These are phyloP conservation scores for Xylariomycetidae sp. DNA, from an alignment of 2,329 filamentous ascomycete genomes.

Conservation along the genomic window DNA sequence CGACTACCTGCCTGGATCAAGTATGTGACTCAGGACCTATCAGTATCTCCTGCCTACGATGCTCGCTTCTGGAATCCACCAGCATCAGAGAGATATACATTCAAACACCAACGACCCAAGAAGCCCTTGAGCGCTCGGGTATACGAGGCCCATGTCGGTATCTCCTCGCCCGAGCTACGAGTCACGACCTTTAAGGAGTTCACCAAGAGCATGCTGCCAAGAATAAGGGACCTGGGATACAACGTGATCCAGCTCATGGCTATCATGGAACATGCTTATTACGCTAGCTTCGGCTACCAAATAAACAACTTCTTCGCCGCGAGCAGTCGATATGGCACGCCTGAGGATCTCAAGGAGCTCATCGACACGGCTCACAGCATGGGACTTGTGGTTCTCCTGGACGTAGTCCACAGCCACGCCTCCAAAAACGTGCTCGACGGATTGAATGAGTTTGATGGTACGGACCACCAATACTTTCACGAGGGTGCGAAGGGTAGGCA, in stretches of 20 bases:
- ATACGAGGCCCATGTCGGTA: slow-evolving; percentile 98
- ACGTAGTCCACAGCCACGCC: slow-evolving; percentile 96
- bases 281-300: slow-evolving; percentile 98
- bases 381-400: slow-evolving; percentile 85
- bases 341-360: slow-evolving; percentile 93
- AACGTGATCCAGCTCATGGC: slow-evolving; percentile 99
- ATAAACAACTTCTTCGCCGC: slow-evolving; percentile 98
- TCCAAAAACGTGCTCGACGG: slow-evolving; percentile 97
- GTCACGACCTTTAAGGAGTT: slow-evolving; percentile 98
- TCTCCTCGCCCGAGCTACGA: slow-evolving; percentile 83
- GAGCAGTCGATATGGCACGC: slow-evolving; percentile 88
- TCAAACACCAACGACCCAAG: slow-evolving; percentile 76
- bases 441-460: slow-evolving; percentile 91
- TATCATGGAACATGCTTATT: slow-evolving; percentile 99
- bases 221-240: slow-evolving; percentile 87
- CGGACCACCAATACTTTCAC: slow-evolving; percentile 95
- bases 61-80: slow-evolving; percentile 97
- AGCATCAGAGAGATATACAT: slow-evolving; percentile 67
- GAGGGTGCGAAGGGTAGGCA: slow-evolving; percentile 78
- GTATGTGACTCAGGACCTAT: slow-evolving; percentile 89
- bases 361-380: slow-evolving; percentile 91
- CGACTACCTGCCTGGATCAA: slow-evolving; percentile 95
- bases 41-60: slow-evolving; percentile 87
- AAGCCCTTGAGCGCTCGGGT: slow-evolving; percentile 85
- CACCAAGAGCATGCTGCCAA: slow-evolving; percentile 82